Evolutionary conservation across 352 stramenopile genomes (phyloP), one percentile per base, ranked within the genome.

Genomic region (Phytophthora citricola): DNA sequence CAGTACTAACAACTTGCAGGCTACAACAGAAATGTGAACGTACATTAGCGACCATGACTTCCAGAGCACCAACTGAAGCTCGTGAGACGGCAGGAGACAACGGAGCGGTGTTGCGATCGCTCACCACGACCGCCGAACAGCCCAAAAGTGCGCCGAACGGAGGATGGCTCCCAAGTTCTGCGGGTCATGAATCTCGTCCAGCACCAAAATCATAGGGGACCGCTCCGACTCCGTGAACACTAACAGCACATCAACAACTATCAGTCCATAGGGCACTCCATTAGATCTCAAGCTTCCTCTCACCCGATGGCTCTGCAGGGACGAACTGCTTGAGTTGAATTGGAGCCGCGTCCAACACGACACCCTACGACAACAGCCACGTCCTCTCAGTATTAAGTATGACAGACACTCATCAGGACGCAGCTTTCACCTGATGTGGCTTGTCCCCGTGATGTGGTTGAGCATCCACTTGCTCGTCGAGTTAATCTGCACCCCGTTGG

Each of bases 111-210:
- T 94, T 92, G 14, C 77, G 79, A 29, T 90, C 81, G 56, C 84
- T 94, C 27, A 90, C 65, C 12, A 94, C 46, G 3, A 94, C 81
- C 0, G 74, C 79, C 4, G 79, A 71, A 45, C 81, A 91, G 50
- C 84, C 87, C 20, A 94, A 75, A 94, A 94, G 57, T 93, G 83
- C 1, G 84, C 84, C 5, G 87, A 93, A 14, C 87, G 84, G 5
- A 94, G 75, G 29, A 94, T 91, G 0, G 84, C 87, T 32, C 87
- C 87, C 49, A 93, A 81, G 57, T 93, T 94, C 76, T 94, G 87
- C 1, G 87, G 85, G 56, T 94, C 87, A 44, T 94, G 85, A 24
- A 94, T 71, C 60, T 94, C 84, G 40, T 94, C 87, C 41, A 94
- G 57, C 11, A 81, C 84, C 20, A 94, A 66, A 32, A 93, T 83